Evolutionary conservation across 306 rosid species (phyloP).

Genomic region (Glycyrrhiza uralensis): DNA sequence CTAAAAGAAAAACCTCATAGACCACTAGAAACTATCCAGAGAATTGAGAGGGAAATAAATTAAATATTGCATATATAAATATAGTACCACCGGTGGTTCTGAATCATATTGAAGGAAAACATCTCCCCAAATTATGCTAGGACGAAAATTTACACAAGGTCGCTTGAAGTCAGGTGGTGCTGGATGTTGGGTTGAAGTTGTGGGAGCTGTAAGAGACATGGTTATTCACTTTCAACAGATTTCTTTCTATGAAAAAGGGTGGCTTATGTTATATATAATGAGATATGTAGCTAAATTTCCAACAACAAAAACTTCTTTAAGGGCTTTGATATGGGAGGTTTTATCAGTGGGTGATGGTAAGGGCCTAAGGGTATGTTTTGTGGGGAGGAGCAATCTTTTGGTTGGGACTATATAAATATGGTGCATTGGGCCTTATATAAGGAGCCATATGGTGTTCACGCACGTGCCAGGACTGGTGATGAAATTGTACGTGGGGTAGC

Average conservation of each 20-base stretch:
- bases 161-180: neutral
- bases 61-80: neutral
- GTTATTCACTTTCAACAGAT: neutral
- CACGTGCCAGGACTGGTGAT: neutral
- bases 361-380: too few species aligned
- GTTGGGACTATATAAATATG: neutral
- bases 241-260: too few species aligned
- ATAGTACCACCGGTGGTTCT: neutral
- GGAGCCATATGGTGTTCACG: neutral
- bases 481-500: neutral
- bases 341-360: neutral
- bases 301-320: too few species aligned
- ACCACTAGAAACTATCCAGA: too few species aligned
- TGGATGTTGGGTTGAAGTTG: neutral
- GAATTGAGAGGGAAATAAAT: too few species aligned
- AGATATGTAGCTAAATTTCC: too few species aligned
- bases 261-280: too few species aligned
- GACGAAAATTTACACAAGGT: constrained; percentile 6
- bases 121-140: constrained; percentile 13
- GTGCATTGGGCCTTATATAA: neutral
- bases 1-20: too few species aligned
- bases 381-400: neutral
- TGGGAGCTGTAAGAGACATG: neutral
- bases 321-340: neutral
- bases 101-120: constrained; percentile 12